Evolutionary conservation across 257 asterid species (phyloP).

Genomic region (Solanum dulcamara): DNA sequence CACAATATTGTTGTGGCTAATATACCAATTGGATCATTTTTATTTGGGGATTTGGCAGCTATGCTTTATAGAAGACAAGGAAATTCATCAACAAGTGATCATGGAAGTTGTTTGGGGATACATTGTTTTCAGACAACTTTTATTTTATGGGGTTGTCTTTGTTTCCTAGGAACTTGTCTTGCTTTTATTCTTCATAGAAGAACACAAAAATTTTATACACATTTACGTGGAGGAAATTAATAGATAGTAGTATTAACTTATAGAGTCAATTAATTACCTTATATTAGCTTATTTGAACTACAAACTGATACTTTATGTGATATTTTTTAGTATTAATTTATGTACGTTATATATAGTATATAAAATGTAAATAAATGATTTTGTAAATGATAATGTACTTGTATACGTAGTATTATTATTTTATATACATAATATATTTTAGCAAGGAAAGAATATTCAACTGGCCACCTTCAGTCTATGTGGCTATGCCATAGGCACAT

Average conservation of each 20-base stretch:
- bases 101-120: conserved; percentile 34
- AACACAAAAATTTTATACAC: conserved; percentile 24
- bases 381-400: not conserved
- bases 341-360: too few species aligned
- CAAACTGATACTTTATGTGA: not conserved
- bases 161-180: conserved; percentile 38
- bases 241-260: not conserved
- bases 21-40: conserved; percentile 58
- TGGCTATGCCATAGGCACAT: not conserved
- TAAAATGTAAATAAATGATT: not conserved
- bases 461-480: not conserved
- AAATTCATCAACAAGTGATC: not conserved
- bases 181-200: conserved; percentile 38
- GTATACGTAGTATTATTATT: not conserved
- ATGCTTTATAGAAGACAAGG: conserved; percentile 26
- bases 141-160: conserved; percentile 47
- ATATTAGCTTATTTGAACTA: not conserved
- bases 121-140: conserved; percentile 48
- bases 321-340: not conserved
- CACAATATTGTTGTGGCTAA: conserved; percentile 61
- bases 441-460: not conserved
- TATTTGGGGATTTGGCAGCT: conserved; percentile 63
- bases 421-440: not conserved
- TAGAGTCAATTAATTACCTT: not conserved
- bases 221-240: not conserved